Percentiles rank a stretch among this genome's conserved stretches.
These are phyloP conservation scores for Tetradesmus lagerheimii DNA, from an alignment of 139 green algal species.

Conservation along the genomic window DNA sequence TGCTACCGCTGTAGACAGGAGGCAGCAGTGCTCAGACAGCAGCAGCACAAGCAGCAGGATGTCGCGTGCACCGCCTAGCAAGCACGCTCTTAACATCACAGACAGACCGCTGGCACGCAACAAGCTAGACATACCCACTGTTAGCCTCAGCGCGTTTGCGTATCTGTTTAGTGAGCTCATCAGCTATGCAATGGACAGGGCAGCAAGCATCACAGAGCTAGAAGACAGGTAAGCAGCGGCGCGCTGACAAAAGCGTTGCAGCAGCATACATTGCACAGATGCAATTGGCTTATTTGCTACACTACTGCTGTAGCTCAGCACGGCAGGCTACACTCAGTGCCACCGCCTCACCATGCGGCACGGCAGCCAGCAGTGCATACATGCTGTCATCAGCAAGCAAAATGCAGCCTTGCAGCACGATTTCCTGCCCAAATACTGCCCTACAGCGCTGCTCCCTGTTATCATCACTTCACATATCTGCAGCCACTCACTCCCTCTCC, in stretches of 20 bases:
- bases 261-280: not conserved
- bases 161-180: conserved; percentile 98
- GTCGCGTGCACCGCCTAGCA: not conserved
- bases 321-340: no score
- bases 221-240: conserved; percentile 81
- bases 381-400: no score
- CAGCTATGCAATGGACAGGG: conserved; percentile 91
- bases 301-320: no score
- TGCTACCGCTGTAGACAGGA: not conserved
- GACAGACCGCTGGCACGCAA: conserved; percentile 76
- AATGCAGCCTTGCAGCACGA: no score
- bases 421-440: no score
- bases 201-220: conserved; percentile 91
- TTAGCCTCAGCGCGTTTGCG: conserved; percentile 92
- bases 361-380: no score
- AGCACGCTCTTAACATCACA: conserved; percentile 73
- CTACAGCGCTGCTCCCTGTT: no score
- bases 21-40: not conserved
- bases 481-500: not conserved
- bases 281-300: not conserved
- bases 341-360: no score
- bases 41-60: not conserved
- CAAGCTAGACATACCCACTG: conserved; percentile 68
- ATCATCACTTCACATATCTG: not conserved
- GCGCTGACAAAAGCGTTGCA: not conserved